These are phyloP conservation scores for Trichoderma endophyticum DNA, from an alignment of 2,329 filamentous ascomycete genomes.

Conservation along the genomic window DNA sequence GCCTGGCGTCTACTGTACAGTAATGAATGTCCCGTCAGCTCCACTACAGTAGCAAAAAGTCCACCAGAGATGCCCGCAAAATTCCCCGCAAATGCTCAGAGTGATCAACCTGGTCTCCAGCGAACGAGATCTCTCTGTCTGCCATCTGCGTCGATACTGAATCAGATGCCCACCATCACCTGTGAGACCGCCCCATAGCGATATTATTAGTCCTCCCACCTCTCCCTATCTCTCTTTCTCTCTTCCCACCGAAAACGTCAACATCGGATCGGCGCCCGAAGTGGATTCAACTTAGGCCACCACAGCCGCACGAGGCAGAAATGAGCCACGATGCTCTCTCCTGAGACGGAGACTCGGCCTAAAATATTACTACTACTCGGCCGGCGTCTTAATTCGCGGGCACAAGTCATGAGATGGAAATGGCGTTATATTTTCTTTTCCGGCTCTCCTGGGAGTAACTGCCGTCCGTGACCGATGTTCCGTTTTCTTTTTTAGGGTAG, in stretches of 20 bases:
- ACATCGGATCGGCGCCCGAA: neutral
- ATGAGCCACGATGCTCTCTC: neutral
- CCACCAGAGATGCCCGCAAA: neutral
- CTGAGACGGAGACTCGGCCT: neutral
- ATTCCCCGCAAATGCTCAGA: neutral
- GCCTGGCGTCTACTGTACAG: neutral
- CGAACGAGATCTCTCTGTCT: neutral
- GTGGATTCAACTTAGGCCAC: neutral
- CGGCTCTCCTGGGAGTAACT: neutral
- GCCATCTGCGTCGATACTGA: neutral
- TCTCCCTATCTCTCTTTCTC: neutral
- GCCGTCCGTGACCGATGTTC: neutral
- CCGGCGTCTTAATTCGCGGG: neutral
- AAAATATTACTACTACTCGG: neutral
- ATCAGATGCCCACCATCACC: neutral
- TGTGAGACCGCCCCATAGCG: neutral
- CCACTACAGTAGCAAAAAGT: neutral
- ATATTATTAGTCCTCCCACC: neutral
- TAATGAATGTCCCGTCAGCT: neutral
- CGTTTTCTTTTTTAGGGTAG: neutral
- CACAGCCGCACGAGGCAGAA: neutral
- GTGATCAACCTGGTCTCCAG: neutral
- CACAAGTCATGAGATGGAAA: neutral
- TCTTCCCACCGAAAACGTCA: neutral
- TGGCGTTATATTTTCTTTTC: neutral